Evolutionary conservation across 1,139 yeast species (phyloP), one percentile per base, ranked within the genome.

Genomic region (Debaryomycetaceae sp.): DNA sequence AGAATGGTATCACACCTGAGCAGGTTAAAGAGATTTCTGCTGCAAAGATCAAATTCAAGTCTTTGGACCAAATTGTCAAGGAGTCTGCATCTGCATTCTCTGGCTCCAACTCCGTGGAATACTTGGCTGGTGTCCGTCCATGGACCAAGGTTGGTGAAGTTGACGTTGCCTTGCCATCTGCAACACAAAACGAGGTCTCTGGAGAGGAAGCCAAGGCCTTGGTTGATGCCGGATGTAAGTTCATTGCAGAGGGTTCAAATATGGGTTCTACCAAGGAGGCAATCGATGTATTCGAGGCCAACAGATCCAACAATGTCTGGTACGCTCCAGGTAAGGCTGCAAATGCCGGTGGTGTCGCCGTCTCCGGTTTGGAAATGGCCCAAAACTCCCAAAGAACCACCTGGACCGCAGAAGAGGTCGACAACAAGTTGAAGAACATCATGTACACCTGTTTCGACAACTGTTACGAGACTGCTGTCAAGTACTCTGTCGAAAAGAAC

Each of bases 271-370:
- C 97, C 56, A 85, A 85, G 70, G 98, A 91, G 68, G 98, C 98
- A 55, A 88, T 92, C 56, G 89, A 84, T 52, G 89, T 87, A 47
- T 91, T 91, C 55, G 98, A 92, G 79, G 85, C 85, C 58, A 81
- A 80, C 70, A 86, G 97, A 77, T 56, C 75, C 52, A 65, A 78
- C 55, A 77, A 84, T 52, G 87, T 89, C 67, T 92, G 98, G 98
- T 91, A 91, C 73, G 98, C 96, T 58, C 97, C 97, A 65, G 98
- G 98, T 72, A 92, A 92, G 81, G 97, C 97, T 58, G 94, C 98
- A 62, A 92, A 92, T 82, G 86, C 95, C 75, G 98, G 98, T 75
- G 98, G 98, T 82, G 98, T 92, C 58, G 96, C 96, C 45, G 97
- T 91, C 45, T 88, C 96, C 48, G 98, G 98, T 65, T 81, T 92